A percentile compares a stretch with the other conserved stretches of the same genome.
phyloP scores from a whole-genome alignment of 805 yeast species.

The Schizosaccharomyces lindneri region DNA sequence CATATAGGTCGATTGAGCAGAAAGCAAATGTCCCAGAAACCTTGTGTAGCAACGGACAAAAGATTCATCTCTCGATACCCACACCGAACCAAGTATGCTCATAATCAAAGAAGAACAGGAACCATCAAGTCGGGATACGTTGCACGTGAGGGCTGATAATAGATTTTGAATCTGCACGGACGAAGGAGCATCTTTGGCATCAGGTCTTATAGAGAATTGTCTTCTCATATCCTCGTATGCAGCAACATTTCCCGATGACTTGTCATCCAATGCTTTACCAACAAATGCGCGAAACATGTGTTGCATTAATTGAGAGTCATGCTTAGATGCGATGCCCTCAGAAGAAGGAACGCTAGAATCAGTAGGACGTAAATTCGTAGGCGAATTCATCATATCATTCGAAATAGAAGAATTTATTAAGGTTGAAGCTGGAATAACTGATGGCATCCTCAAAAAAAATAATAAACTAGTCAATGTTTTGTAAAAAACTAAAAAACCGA shows the following conservation, averaged over 20 bases:
- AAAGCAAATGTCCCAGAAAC: background rate
- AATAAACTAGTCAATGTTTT: too few species aligned
- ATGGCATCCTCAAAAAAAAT: too few species aligned
- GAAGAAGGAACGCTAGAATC: too few species aligned
- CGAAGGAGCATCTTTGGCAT: constrained; percentile 2
- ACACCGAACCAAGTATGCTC: background rate
- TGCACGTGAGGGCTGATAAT: background rate
- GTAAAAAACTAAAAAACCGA: too few species aligned
- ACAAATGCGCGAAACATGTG: constrained; percentile 1
- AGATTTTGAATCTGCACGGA: background rate
- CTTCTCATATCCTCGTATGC: constrained; percentile 1
- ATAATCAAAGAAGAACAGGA: background rate
- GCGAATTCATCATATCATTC: too few species aligned
- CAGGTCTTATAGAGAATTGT: background rate
- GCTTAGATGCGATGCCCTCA: background rate
- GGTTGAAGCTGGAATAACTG: too few species aligned
- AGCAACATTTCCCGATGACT: background rate
- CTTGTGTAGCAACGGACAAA: constrained; percentile 1
- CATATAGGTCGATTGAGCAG: constrained; percentile 1
- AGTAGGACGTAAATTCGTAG: too few species aligned
- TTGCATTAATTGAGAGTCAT: background rate
- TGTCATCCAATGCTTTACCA: constrained; percentile 1
- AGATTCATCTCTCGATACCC: background rate
- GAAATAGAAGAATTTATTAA: too few species aligned
- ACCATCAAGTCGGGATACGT: background rate